Percentiles rank a stretch among this genome's conserved stretches.
These are phyloP conservation scores for Leccinum truebloodii DNA, from an alignment of 768 basidiomycete genomes.

Conservation along the genomic window DNA sequence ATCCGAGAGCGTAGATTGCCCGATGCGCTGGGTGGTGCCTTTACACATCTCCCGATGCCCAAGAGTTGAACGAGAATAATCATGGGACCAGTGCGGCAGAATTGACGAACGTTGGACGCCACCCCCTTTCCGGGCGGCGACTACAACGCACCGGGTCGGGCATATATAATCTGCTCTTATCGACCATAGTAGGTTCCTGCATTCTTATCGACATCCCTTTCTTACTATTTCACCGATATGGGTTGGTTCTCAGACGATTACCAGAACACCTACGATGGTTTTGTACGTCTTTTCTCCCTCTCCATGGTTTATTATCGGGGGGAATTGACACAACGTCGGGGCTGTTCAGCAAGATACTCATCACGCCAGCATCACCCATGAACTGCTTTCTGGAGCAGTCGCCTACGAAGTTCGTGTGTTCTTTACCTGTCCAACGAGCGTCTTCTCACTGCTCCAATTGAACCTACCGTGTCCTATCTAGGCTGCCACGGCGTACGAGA, in stretches of 20 bases:
- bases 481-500: conserved; percentile 23
- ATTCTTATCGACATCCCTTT: not conserved
- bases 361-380: conserved; percentile 17
- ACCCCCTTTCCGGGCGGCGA: conserved; percentile 14
- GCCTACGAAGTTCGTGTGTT: conserved; percentile 20
- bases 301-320: not conserved
- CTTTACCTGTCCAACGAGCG: not conserved
- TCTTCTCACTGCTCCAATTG: not conserved
- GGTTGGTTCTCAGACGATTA: not conserved
- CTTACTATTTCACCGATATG: conserved; percentile 13
- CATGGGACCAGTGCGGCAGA: not conserved
- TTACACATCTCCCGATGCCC: no score
- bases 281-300: conserved; percentile 5
- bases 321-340: not conserved
- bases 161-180: conserved; percentile 18
- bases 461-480: not conserved
- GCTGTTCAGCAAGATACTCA: conserved; percentile 8
- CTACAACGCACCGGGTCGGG: conserved; percentile 5
- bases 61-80: conserved; percentile 12
- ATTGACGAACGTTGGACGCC: not conserved
- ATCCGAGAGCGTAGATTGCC: not conserved
- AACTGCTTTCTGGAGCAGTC: conserved; percentile 17
- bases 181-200: no score
- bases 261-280: not conserved
- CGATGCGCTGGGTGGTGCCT: not conserved